Conservation (phyloP, 306 rosid species). For the Crataegus laevigata region DNA sequence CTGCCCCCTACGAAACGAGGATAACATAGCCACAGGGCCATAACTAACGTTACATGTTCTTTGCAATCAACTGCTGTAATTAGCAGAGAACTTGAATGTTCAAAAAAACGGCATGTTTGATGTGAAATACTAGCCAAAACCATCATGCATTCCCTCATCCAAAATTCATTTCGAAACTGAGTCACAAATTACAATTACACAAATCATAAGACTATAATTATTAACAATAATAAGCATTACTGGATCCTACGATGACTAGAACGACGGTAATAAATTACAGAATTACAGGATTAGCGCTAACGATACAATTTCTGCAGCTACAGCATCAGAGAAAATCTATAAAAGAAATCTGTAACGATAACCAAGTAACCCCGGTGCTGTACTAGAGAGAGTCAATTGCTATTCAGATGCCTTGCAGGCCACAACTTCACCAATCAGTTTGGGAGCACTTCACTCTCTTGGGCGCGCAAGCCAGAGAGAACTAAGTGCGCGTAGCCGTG, state of each 20-base stretch:
- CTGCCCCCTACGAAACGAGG: not conserved
- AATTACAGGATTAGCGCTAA: constrained; percentile 1
- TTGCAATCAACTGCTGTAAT: not conserved
- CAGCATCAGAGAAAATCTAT: not conserved
- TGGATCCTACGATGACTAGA: not conserved
- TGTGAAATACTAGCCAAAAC: not conserved
- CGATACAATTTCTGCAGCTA: constrained; percentile 1
- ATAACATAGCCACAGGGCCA: not conserved
- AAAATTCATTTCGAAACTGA: not conserved
- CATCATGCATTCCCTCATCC: not conserved
- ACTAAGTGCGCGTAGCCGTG: constrained; percentile 89
- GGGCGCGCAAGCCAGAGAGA: constrained; percentile 99
- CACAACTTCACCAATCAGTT: constrained; percentile 6
- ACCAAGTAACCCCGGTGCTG: constrained; percentile 1
- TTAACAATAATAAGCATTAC: constrained; percentile 3
- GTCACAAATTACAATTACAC: not conserved
- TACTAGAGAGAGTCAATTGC: constrained; percentile 15
- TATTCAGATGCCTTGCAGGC: constrained; percentile 8
- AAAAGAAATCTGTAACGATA: constrained; percentile 2
- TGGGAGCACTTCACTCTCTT: constrained; percentile 42
- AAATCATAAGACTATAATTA: not conserved
- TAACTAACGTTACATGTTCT: not conserved
- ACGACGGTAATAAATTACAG: not conserved
- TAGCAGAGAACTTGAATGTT: not conserved
- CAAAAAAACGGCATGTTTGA: not conserved